Evolutionary conservation across 768 basidiomycete genomes (phyloP).

Genomic region (Tulasnella sp.): DNA sequence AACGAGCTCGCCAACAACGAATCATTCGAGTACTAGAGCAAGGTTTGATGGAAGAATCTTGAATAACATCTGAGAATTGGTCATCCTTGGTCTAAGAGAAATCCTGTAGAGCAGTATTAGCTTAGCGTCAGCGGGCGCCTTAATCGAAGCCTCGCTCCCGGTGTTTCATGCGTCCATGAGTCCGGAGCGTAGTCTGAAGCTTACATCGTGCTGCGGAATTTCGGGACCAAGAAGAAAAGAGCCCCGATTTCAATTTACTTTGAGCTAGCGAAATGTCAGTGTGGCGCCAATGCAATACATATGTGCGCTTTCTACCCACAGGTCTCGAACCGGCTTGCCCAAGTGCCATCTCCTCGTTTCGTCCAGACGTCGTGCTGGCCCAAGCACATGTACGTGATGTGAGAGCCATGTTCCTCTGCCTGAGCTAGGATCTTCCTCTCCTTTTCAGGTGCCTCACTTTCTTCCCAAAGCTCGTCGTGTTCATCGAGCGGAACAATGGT

Average conservation of each 20-base stretch:
- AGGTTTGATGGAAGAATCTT: slow-evolving; percentile 7
- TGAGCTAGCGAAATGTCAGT: background rate
- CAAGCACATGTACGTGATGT: background rate
- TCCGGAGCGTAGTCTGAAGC: background rate
- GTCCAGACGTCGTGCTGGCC: background rate
- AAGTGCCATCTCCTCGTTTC: background rate
- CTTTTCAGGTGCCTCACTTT: background rate
- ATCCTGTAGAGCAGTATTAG: background rate
- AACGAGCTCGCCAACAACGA: slow-evolving; percentile 65
- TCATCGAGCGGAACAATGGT: background rate
- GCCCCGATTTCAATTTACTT: background rate
- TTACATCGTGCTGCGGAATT: background rate
- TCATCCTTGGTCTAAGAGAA: background rate
- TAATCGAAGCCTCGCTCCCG: background rate
- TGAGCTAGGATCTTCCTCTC: background rate
- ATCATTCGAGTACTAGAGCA: slow-evolving; percentile 53
- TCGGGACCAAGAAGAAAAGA: background rate
- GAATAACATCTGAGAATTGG: background rate
- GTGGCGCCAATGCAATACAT: background rate
- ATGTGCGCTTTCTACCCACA: background rate
- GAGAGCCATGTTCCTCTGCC: background rate
- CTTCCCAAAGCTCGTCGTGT: background rate
- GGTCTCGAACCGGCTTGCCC: background rate
- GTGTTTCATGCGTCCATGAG: background rate
- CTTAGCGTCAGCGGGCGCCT: background rate